Evolutionary conservation across 2,329 filamentous ascomycete genomes (phyloP), one percentile per base, ranked within the genome.

Genomic region (Xylaria sp.): DNA sequence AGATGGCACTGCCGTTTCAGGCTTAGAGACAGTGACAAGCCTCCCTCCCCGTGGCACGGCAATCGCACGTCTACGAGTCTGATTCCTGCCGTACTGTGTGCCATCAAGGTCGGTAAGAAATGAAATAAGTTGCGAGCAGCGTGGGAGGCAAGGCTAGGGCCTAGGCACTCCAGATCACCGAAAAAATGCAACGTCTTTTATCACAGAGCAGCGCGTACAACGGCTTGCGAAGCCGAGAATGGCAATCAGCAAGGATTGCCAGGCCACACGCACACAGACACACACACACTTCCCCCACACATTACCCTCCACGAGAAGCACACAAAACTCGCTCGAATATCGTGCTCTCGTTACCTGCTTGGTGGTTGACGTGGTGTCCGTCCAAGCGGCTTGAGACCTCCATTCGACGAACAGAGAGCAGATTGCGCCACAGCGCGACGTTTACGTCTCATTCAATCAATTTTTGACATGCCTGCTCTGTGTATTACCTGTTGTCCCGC

Each of bases 341-440:
- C 29, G 29, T 34, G 29, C 29, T 34, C 29, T 34, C 16, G 29
- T 34, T 13, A 34, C 29, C 16, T 34, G 29, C 8, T n/a, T 34
- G 11, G 11, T 34, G 16, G 11, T 34, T 34, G 29, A 11, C 29
- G 16, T 34, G 11, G 29, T 34, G 29, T 13, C 16, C 4, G 9
- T 13, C 29, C 29, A 34, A 34, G 11, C 29, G 29, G 29, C 11
- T 13, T 34, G 4, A 34, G 16, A 13, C 29, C 29, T 54, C 44
- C 47, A 41, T 34, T 48, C 39, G 37, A 44, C 46, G 40, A 52
- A 26, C 19, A 54, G 52, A 34, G 39, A 49, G n/a, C 34, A 11
- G 34, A 54, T 58, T 44, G 52, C 55, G 55, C 50, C 54, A 61
- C 50, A 61, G 55, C 50, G 56, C 44, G 44, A 56, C 49, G 48